Conservation (phyloP, 2,329 filamentous ascomycete species). For the Ceratocystis huliohia region DNA sequence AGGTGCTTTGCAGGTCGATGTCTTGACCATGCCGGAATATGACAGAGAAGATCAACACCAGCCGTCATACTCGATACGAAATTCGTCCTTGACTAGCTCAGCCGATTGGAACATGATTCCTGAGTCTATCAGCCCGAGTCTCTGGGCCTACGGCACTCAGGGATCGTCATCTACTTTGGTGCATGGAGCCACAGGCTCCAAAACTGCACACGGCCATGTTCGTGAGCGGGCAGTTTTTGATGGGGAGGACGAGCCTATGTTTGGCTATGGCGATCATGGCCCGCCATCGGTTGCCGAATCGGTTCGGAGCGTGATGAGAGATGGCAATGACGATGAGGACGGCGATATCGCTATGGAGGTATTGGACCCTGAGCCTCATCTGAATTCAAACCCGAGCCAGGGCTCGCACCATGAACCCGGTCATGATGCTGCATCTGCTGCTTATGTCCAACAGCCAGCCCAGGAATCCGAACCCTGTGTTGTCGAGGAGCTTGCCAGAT, state of each 20-base stretch:
- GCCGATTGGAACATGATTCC: slow-evolving; percentile 20
- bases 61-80: background rate
- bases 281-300: slow-evolving; percentile 15
- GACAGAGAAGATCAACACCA: background rate
- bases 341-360: background rate
- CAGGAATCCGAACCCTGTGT: background rate
- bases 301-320: slow-evolving; percentile 7
- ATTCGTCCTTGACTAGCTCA: slow-evolving; percentile 15
- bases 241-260: slow-evolving; percentile 9
- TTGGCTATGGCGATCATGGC: background rate
- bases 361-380: background rate
- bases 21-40: background rate
- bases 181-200: background rate
- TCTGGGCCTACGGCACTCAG: slow-evolving; percentile 8
- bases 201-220: slow-evolving; percentile 12
- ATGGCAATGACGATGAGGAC: background rate
- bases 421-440: background rate
- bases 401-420: background rate
- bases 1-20: background rate
- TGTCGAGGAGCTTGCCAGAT: background rate
- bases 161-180: background rate
- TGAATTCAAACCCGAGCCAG: background rate
- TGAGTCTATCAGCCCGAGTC: slow-evolving; percentile 16
- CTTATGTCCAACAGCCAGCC: background rate
- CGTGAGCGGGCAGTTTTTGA: slow-evolving; percentile 15